Percentiles rank a stretch among this genome's conserved stretches.
Conservation (phyloP, 768 basidiomycete genomes). For the Termitomyces sp. region DNA sequence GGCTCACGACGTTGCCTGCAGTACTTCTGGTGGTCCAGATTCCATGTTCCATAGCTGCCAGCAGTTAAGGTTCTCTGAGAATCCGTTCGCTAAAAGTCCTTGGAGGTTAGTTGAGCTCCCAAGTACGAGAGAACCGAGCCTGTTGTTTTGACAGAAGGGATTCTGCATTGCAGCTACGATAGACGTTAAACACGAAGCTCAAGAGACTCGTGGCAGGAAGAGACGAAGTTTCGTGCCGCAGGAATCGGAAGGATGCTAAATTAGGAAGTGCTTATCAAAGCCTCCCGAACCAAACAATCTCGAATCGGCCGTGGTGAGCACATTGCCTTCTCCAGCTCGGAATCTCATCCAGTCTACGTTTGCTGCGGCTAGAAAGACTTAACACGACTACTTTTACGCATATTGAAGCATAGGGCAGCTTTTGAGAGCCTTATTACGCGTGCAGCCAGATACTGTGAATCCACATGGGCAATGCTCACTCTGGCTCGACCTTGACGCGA, state of each 20-base stretch:
- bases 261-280: not conserved
- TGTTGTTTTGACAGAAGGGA: too few relatives aligned
- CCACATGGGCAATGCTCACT: slow-evolving; percentile 77
- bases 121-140: too few relatives aligned
- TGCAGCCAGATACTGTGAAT: not conserved
- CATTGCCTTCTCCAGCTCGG: not conserved
- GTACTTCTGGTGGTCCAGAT: too few relatives aligned
- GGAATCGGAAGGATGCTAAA: not conserved
- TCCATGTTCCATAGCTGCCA: too few relatives aligned
- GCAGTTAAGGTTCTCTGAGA: too few relatives aligned
- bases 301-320: not conserved
- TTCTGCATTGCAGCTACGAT: too few relatives aligned
- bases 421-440: not conserved
- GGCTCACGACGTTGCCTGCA: too few relatives aligned
- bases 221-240: not conserved
- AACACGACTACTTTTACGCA: not conserved
- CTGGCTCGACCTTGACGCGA: slow-evolving; percentile 67
- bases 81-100: too few relatives aligned
- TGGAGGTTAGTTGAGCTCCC: too few relatives aligned
- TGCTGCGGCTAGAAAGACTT: not conserved
- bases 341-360: not conserved
- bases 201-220: too few relatives aligned
- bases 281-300: not conserved
- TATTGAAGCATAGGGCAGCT: not conserved
- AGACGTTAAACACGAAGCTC: not conserved